Base-by-base conservation (phyloP, 73 alveolate genomes). In the Halteria grandinella region DNA sequence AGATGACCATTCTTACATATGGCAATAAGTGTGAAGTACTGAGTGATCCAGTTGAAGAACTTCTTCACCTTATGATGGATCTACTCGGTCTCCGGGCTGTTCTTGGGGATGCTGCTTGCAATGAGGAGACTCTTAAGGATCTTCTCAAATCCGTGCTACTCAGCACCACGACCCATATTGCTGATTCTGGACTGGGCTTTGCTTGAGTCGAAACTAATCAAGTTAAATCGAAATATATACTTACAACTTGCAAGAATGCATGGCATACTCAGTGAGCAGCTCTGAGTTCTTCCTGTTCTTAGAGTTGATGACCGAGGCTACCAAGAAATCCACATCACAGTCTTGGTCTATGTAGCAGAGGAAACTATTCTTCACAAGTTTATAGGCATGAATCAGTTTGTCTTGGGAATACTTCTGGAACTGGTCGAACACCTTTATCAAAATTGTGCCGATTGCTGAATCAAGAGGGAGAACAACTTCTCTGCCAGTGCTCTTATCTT, bases 61-160 rank as follows among this genome's bases (percentile, higher is more conserved):
- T 63, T 59, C 40, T 62, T 77, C 31, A 69, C 63, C 33, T 77
- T 59, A 23, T 29, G 10, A 33, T 77, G 59, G 39, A 77, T 57
- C 8, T 24, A 28, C 8, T 27, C 1, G 8, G 75, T 53, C 18
- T 73, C 71, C 20, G 69, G 59, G 36, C 32, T 53, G 39, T 53
- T 27, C 15, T 53, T 73, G 0, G 85, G 85, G 1, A 73, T 33
- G 2, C 81, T 41, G 50, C 80, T 62, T 18, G 78, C 88, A 2
- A 77, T 29, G 39, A 77, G 49, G 17, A 77, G 29, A 43, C 80
- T 55, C 45, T 69, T 59, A 15, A 77, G 32, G 5, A 77, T 77
- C 63, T 77, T 77, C 32, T 77, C 88, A 48, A 77, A 77, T 6
- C 81, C 75, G 40, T 77, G 88, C 12, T 66, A 43, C 71, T 77